Conservation (phyloP, 495 filamentous ascomycete species). For the Aspergillus sclerotiicarbonarius region DNA sequence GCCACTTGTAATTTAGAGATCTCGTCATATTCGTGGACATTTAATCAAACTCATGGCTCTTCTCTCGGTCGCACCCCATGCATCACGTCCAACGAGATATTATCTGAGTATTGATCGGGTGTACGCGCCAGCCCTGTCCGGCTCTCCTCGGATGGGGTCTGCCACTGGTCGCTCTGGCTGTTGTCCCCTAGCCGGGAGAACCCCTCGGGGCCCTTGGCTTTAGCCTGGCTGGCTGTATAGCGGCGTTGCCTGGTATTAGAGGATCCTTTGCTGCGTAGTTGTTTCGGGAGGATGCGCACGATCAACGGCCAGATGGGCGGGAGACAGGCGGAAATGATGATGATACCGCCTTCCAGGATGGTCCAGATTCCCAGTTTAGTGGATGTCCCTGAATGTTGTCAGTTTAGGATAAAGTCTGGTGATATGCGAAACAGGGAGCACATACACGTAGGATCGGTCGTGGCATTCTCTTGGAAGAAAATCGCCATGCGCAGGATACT, state of each 20-base stretch:
- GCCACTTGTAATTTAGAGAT: too few species aligned
- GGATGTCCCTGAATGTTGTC: slow-evolving; percentile 19
- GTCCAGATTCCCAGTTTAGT: slow-evolving; percentile 24
- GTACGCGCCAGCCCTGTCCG: too few species aligned
- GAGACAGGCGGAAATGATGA: slow-evolving; percentile 28
- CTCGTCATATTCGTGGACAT: too few species aligned
- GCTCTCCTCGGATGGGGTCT: too few species aligned
- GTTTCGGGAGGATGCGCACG: slow-evolving; percentile 8
- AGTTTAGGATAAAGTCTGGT: background rate
- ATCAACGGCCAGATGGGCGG: slow-evolving; percentile 28
- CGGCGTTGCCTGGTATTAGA: slow-evolving; percentile 10
- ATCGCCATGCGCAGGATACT: slow-evolving; percentile 24
- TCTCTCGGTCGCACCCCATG: too few species aligned
- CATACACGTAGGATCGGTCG: slow-evolving; percentile 24
- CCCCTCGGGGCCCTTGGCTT: slow-evolving; percentile 4
- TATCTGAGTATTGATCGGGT: too few species aligned
- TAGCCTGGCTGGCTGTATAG: slow-evolving; percentile 9
- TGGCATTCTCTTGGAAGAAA: slow-evolving; percentile 13
- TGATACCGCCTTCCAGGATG: slow-evolving; percentile 22
- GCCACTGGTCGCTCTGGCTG: too few species aligned
- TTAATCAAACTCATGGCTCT: too few species aligned
- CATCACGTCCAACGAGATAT: too few species aligned
- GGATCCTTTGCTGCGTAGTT: slow-evolving; percentile 3
- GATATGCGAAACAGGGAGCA: background rate
- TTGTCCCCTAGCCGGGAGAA: slow-evolving; percentile 6